phyloP scores from a whole-genome alignment of 1,284 basidiomycete species.

The Puccinia novopanici region DNA sequence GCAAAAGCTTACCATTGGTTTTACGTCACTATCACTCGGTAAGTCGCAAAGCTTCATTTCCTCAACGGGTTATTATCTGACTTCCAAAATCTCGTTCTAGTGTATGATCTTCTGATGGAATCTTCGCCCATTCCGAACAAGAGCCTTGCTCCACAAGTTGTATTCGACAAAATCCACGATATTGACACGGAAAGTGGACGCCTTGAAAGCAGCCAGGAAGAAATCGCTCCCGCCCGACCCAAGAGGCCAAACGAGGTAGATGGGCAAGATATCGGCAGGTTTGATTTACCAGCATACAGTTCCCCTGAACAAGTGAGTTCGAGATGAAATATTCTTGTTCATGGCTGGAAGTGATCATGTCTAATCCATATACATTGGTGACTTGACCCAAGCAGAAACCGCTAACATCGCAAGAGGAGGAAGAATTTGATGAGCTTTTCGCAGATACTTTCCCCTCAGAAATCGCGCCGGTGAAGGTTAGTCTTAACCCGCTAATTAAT shows the following conservation, averaged over 20 bases:
- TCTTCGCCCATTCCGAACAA: not conserved
- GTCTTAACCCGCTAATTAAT: not conserved
- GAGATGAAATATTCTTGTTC: not conserved
- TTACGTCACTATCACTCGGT: constrained; percentile 21
- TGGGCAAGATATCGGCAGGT: constrained; percentile 17
- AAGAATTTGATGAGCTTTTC: constrained; percentile 25
- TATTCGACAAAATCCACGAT: constrained; percentile 18
- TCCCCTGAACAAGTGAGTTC: not conserved
- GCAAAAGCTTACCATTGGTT: constrained; percentile 11
- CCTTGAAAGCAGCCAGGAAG: not conserved
- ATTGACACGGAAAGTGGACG: constrained; percentile 10
- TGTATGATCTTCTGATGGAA: not conserved
- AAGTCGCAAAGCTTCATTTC: not conserved
- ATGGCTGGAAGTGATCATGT: too few species aligned
- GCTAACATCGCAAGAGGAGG: constrained; percentile 19
- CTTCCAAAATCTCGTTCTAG: not conserved
- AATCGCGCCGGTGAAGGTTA: not conserved
- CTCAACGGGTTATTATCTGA: not conserved
- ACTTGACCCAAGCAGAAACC: not conserved
- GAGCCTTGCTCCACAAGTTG: not conserved
- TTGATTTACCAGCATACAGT: constrained; percentile 12
- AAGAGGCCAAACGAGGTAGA: constrained; percentile 24
- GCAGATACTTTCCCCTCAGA: not conserved
- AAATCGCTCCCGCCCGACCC: not conserved
- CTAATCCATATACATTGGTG: not conserved